Percentiles rank a stretch among this genome's conserved stretches.
Evolutionary conservation across 1,284 basidiomycete genomes (phyloP).

Genomic region (Pulveroboletus sp.): DNA sequence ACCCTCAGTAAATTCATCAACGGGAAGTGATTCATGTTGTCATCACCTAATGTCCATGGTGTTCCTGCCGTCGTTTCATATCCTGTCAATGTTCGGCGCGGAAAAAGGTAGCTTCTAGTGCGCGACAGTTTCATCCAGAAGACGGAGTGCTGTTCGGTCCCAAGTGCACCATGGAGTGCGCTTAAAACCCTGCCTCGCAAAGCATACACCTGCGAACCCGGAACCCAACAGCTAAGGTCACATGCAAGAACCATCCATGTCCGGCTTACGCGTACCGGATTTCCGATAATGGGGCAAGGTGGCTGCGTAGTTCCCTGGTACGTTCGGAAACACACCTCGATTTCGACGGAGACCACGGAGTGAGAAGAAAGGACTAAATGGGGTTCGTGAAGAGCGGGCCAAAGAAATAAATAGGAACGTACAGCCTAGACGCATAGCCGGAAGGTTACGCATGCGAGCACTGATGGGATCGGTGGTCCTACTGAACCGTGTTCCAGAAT

Average conservation of each 20-base stretch:
- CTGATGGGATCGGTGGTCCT: constrained; percentile 4
- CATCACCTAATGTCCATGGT: not conserved
- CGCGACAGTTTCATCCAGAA: not conserved
- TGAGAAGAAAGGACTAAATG: constrained; percentile 29
- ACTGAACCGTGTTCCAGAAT: not conserved
- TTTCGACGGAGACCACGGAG: constrained; percentile 31
- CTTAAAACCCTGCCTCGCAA: not conserved
- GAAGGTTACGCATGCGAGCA: not conserved
- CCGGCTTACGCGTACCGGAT: not conserved
- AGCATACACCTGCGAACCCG: not conserved
- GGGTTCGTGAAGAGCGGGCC: constrained; percentile 41
- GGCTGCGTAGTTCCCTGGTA: not conserved
- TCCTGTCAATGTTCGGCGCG: not conserved
- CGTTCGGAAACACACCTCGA: not conserved
- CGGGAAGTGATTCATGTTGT: not conserved
- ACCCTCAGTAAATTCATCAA: not conserved
- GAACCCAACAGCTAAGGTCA: no score
- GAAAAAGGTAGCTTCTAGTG: not conserved
- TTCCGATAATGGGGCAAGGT: not conserved
- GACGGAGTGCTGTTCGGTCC: not conserved
- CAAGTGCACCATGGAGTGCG: not conserved
- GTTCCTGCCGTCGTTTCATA: not conserved
- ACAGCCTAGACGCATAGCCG: not conserved
- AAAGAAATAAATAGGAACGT: constrained; percentile 52
- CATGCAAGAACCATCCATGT: no score